Base-by-base conservation (phyloP, 495 filamentous ascomycete genomes). In the Podospora australis region DNA sequence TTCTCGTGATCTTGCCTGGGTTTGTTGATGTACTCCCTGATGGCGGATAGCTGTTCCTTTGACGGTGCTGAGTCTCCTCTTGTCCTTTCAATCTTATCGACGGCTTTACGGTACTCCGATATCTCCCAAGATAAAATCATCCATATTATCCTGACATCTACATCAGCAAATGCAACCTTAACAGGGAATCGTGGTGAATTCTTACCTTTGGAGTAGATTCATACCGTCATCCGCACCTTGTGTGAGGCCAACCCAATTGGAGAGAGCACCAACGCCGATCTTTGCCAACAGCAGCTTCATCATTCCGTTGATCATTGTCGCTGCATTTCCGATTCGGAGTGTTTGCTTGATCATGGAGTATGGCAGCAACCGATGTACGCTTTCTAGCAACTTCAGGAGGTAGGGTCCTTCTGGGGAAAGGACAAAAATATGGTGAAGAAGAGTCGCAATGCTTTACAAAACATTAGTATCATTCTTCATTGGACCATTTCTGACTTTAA, bases 271-370 rank as follows among this genome's bases (percentile, higher is more conserved):
- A 2, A 86, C 61, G 24, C 79, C 79, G 48, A 84, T 63, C 55
- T 86, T 86, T 3, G 82, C 75, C 11, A 86, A 60, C 14, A 85
- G 60, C n/a, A 86, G 56, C 40, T 62, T 71, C 30, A 79, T 69
- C 71, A 86, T 78, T 11, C 70, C 81, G 53, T 72, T 81, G 38
- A 86, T 74, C 82, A 86, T 85, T 26, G 74, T 79, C 6, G 81
- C 82, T 0, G 78, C 82, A 54, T 85, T 86, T 5, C 82, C 80
- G 24, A 85, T 70, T 29, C 75, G 75, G 4, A 86, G 63, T 1
- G 81, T 82, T 62, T 84, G 78, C 39, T 73, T 67, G 10, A 85
- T 67, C 38, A 80, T 58, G 20, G 70, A 59, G 50, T 85, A 86
- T 0, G 82, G 82, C 6, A 84, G 58, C 52, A 85, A 50, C 35